phyloP scores from a whole-genome alignment of 495 filamentous ascomycete genomes.

The Penicillium malachiteum region DNA sequence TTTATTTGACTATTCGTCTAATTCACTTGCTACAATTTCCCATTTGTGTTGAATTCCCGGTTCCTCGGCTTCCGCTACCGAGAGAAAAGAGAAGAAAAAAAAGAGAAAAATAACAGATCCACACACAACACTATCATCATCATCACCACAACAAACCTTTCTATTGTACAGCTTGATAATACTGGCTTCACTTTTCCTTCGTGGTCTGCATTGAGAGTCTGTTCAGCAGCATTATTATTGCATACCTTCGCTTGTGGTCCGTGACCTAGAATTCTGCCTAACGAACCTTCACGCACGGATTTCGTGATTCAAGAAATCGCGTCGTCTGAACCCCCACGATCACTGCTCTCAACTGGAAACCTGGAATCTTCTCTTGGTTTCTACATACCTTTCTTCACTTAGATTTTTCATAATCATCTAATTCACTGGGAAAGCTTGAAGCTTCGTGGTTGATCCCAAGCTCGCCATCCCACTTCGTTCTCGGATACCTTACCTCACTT shows the following conservation, averaged over 20 bases:
- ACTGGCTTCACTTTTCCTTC: constrained; percentile 8
- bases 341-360: constrained; percentile 14
- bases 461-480: constrained; percentile 9
- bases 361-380: constrained; percentile 12
- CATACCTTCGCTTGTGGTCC: constrained; percentile 27
- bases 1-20: constrained; percentile 20
- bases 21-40: constrained; percentile 13
- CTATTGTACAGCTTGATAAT: constrained; percentile 30
- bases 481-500: constrained; percentile 10
- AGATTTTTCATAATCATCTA: constrained; percentile 38
- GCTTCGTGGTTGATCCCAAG: constrained; percentile 36
- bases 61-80: constrained; percentile 4
- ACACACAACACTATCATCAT: not conserved
- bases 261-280: constrained; percentile 5
- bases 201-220: constrained; percentile 17
- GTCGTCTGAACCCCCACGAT: constrained; percentile 7
- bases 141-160: not conserved
- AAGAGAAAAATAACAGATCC: not conserved
- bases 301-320: constrained; percentile 16
- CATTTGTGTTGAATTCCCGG: not conserved
- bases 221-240: constrained; percentile 12
- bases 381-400: constrained; percentile 19
- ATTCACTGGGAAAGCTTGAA: constrained; percentile 29
- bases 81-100: constrained; percentile 2
- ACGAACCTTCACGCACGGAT: constrained; percentile 8